Evolutionary conservation across 2,329 filamentous ascomycete species (phyloP).

Genomic region (Ascosphaera apis): DNA sequence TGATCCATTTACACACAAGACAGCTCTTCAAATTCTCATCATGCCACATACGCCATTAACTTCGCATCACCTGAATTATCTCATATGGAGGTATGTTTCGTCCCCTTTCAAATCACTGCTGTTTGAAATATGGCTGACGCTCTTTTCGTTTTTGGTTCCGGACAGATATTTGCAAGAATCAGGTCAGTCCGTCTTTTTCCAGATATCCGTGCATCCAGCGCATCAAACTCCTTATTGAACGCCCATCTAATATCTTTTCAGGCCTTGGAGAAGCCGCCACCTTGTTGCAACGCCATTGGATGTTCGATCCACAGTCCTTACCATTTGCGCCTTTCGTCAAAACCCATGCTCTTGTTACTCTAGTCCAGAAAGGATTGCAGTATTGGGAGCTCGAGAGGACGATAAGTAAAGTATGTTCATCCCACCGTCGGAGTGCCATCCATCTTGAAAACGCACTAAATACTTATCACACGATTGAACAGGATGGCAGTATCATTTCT

Average conservation of each 20-base stretch:
- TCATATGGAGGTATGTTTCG: conserved; percentile 38
- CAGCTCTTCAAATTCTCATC: conserved; percentile 18
- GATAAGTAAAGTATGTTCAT: conserved; percentile 22
- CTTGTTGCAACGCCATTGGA: conserved; percentile 38
- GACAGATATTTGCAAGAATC: conserved; percentile 31
- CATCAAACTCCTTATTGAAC: neutral
- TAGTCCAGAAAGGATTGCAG: conserved; percentile 40
- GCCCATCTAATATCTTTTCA: conserved; percentile 8
- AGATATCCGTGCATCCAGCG: neutral
- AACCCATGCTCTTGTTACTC: conserved; percentile 33
- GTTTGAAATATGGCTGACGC: conserved; percentile 5
- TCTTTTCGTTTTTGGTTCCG: conserved; percentile 2
- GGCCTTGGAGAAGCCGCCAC: conserved; percentile 36
- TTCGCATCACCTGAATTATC: conserved; percentile 42
- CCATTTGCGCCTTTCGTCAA: conserved; percentile 37
- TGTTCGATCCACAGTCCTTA: conserved; percentile 35
- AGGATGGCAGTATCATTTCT: conserved; percentile 17
- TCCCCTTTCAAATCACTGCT: conserved; percentile 4
- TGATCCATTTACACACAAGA: too few relatives aligned
- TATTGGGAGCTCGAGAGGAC: conserved; percentile 28
- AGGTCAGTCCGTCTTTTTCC: conserved; percentile 17
- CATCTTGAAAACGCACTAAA: conserved; percentile 1
- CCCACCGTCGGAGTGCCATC: conserved; percentile 1
- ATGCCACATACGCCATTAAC: conserved; percentile 21
- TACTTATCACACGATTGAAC: conserved; percentile 3